Base-by-base conservation (phyloP, 805 yeast genomes). In the Candida anglica region DNA sequence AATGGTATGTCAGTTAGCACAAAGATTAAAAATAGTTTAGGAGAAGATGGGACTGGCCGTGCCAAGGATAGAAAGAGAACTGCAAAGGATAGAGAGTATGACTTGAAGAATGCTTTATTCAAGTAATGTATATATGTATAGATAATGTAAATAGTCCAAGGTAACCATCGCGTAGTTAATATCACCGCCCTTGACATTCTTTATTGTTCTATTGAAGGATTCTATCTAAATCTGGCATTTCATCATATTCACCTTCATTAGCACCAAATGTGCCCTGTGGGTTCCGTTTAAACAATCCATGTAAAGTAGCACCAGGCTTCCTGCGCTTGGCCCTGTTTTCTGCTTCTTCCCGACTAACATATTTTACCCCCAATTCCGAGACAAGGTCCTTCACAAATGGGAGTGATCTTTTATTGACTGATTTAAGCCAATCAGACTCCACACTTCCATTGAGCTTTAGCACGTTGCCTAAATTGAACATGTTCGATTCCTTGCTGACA, bases 1-100 rank as follows among this genome's bases (percentile, higher is more conserved):
- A 32, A 33, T 10, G 41, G 30, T 0, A 55, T 62, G 44, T 40
- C 50, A 5, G 60, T 65, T 9, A 48, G 50, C 33, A 42, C 46
- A 24, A 50, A 54, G 28, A 52, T 66, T 24, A 47, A 46, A 5
- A 48, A 53, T 20, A 60, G 69, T 27, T 48, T 65, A 35, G 73
- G 71, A 5, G 53, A 50, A 17, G 71, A 65, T 38, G 68, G 69
- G 4, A 58, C 66, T 6, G 62, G 59, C 2, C 39, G 22, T 9
- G 46, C 63, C 3, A 64, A 61, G 36, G 44, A 48, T 30, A 54
- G 73, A 37, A 59, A 59, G 35, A 43, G 73, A 38, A 60, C 69
- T 2, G 73, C 73, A 15, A 66, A 65, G 41, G 73, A 66, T 44
- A 50, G 73, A 33, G 67, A 63, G 37, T 61, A 40, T 36, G 73